Percentiles rank a stretch among this genome's conserved stretches.
These are phyloP conservation scores for Pseudoturritis turrita DNA, from an alignment of 345 rosid genomes.

Conservation along the genomic window DNA sequence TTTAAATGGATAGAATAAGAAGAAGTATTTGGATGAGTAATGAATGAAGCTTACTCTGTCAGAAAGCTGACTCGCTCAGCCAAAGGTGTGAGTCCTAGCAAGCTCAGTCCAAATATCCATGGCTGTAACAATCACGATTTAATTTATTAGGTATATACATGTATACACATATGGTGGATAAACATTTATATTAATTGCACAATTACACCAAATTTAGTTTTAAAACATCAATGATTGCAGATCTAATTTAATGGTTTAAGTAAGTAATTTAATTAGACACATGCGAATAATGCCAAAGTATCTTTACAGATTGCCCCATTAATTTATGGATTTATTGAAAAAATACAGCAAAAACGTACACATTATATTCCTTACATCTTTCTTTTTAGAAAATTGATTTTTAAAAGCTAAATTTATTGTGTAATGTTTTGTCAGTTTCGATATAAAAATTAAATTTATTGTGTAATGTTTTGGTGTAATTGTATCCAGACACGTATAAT, in stretches of 20 bases:
- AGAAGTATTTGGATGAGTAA: not conserved
- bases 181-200: not conserved
- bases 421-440: not conserved
- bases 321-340: no score
- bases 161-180: not conserved
- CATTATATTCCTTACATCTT: no score
- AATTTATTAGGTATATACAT: not conserved
- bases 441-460: no score
- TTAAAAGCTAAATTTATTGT: not conserved
- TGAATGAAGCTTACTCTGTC: slow-evolving; percentile 68
- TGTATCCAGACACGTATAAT: not conserved
- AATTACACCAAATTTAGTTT: not conserved
- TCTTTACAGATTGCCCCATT: no score
- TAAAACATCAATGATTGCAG: slow-evolving; percentile 2
- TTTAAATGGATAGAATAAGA: not conserved
- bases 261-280: not conserved
- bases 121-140: slow-evolving; percentile 45
- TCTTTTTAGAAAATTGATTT: no score
- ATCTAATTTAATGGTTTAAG: not conserved
- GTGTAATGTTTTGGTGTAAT: no score
- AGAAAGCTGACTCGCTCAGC: slow-evolving; percentile 96
- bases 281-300: not conserved
- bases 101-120: slow-evolving; percentile 79
- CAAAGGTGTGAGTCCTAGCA: slow-evolving; percentile 81
- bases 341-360: no score